Evolutionary conservation across 1,139 yeast genomes (phyloP).

Genomic region (Geotrichum macrosporum): DNA sequence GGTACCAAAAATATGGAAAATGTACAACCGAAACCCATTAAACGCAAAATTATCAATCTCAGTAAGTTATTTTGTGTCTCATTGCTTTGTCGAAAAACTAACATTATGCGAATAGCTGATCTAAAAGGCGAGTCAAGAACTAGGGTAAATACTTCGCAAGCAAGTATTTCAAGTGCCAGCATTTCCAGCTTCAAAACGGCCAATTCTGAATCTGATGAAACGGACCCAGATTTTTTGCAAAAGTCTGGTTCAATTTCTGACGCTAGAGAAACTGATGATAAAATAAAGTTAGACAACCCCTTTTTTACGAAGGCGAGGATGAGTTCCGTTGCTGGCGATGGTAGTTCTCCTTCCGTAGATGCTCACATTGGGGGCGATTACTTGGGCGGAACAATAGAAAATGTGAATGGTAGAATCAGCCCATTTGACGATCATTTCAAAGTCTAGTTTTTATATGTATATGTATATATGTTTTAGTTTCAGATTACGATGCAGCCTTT

Average conservation of each 20-base stretch:
- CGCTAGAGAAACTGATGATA: neutral
- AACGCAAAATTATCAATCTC: slow-evolving; percentile 3
- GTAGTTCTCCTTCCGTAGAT: neutral
- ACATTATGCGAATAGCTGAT: neutral
- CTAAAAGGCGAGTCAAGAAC: no score
- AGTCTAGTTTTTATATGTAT: slow-evolving; percentile 1
- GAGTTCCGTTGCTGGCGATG: slow-evolving; percentile 1
- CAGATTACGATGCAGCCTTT: no score
- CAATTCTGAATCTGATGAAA: slow-evolving; percentile 5
- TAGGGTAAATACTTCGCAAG: neutral
- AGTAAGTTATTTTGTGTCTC: neutral
- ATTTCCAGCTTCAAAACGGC: slow-evolving; percentile 11
- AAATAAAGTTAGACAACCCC: neutral
- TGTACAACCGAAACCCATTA: neutral
- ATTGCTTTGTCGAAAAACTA: neutral
- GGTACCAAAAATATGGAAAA: neutral
- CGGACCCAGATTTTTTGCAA: no score
- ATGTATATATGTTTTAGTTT: no score
- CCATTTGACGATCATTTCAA: slow-evolving; percentile 20
- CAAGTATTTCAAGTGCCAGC: slow-evolving; percentile 3
- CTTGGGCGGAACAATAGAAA: slow-evolving; percentile 13
- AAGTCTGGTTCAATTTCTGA: neutral
- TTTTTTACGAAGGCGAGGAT: neutral
- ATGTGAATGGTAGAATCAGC: slow-evolving; percentile 16
- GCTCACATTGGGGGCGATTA: neutral